Evolutionary conservation across 2,329 filamentous ascomycete species (phyloP), one percentile per base, ranked within the genome.

Genomic region (Leptographium wingfieldii): DNA sequence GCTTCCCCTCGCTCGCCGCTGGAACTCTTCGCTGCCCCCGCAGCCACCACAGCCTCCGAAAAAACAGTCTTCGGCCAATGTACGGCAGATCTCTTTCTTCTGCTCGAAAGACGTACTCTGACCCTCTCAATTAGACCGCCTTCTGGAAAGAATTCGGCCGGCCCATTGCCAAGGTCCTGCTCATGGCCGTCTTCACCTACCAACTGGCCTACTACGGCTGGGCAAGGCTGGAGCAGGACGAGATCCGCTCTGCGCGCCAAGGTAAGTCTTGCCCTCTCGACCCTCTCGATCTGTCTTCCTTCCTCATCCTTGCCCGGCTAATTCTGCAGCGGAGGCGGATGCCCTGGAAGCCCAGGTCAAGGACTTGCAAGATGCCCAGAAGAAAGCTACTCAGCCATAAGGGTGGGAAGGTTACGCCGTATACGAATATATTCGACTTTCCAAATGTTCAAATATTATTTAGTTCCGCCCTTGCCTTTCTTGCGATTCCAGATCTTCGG

Each of bases 121-220:
- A 33, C 31, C 48, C 1, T n/a, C 7, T 22, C n/a, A 5, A 2
- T 3, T 25, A 65, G 64, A 55, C 62, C 14, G 55, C 60, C 55
- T 92, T 92, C 74, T 92, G 90, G 76, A 85, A 83, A 68, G 83
- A 82, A 16, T 91, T 90, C 68, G 83, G 84, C 48, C 79, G 86
- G 1, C 88, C 89, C 3, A 77, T 92, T 54, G 79, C 82, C 58
- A 92, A 91, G 73, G 84, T 84, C 59, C 81, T 90, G 65, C 77
- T 92, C 46, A 79, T 87, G 68, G 87, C 89, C 59, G 80, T 91
- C 59, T 84, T 90, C 68, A 87, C 85, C 2, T 94, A 92, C 71
- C 89, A 94, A 72, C 67, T 88, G n/a, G 72, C 80, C 16, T 92
- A 92, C 73, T 90, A 82, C 75, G 74, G 74, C 16, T 94, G 89